A percentile compares a stretch with the other conserved stretches of the same genome.
Conservation (phyloP, 2,329 filamentous ascomycete species). For the Pseudogymnoascus sp. region DNA sequence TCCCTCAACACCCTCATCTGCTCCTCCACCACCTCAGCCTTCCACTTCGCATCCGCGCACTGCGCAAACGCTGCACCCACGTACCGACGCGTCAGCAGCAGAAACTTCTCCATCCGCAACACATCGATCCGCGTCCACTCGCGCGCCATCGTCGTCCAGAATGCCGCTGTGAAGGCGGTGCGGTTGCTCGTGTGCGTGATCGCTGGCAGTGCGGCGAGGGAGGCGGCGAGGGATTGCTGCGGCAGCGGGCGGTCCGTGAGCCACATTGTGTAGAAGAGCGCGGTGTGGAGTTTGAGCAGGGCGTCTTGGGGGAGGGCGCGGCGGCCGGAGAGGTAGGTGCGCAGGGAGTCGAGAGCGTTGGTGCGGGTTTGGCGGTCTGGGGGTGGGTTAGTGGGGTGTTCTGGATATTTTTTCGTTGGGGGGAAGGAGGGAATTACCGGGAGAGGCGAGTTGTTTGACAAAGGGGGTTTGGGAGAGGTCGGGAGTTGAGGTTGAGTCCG, state of each 20-base stretch:
- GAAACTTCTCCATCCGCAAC: slow-evolving; percentile 83
- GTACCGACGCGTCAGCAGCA: slow-evolving; percentile 74
- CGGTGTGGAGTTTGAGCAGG: slow-evolving; percentile 86
- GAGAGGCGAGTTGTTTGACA: slow-evolving; percentile 31
- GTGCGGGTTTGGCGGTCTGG: slow-evolving; percentile 72
- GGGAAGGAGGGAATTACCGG: slow-evolving; percentile 21
- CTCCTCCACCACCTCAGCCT: slow-evolving; percentile 31
- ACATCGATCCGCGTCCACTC: slow-evolving; percentile 69
- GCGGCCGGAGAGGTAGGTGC: slow-evolving; percentile 63
- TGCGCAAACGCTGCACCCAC: slow-evolving; percentile 61
- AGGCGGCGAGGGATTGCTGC: slow-evolving; percentile 74
- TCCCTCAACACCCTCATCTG: slow-evolving; percentile 42
- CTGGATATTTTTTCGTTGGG: background rate
- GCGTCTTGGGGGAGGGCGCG: slow-evolving; percentile 59
- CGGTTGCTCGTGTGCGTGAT: slow-evolving; percentile 44
- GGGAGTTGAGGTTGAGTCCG: slow-evolving; percentile 5
- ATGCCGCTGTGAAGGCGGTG: slow-evolving; percentile 49
- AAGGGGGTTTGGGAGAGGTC: slow-evolving; percentile 28
- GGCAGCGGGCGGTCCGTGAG: slow-evolving; percentile 86
- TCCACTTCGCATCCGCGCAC: slow-evolving; percentile 31
- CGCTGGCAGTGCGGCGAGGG: slow-evolving; percentile 65
- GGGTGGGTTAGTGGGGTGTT: background rate
- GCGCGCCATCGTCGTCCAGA: slow-evolving; percentile 63
- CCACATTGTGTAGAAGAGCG: slow-evolving; percentile 88
- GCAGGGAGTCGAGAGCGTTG: slow-evolving; percentile 68